phyloP scores from a whole-genome alignment of 805 yeast genomes.

The Metahyphopichia silvanorum region DNA sequence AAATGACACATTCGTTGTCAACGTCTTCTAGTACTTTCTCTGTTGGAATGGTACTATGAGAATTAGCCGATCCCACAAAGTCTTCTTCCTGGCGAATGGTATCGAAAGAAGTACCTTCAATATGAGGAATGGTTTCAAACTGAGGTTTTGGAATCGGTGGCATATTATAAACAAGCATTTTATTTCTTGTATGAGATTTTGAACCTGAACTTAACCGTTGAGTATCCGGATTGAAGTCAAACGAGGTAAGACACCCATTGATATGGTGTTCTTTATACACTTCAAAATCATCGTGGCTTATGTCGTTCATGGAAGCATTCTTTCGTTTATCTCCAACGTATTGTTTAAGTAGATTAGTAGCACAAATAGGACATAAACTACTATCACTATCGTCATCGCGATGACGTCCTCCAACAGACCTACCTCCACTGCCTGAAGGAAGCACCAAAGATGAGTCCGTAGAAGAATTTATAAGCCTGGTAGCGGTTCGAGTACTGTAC shows the following conservation, averaged over 20 bases:
- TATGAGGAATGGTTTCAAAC: constrained; percentile 25
- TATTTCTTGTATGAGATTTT: constrained; percentile 44
- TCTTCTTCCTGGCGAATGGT: constrained; percentile 9
- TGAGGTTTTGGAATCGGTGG: constrained; percentile 45
- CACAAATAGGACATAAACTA: constrained; percentile 41
- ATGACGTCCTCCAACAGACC: constrained; percentile 5
- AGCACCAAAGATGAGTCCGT: constrained; percentile 14
- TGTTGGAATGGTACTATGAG: constrained; percentile 15
- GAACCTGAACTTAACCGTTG: constrained; percentile 32
- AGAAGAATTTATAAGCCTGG: constrained; percentile 17
- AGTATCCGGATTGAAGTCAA: constrained; percentile 58
- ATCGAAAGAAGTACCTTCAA: constrained; percentile 13
- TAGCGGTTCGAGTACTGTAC: constrained; percentile 13
- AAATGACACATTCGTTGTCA: constrained; percentile 84
- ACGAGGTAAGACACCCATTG: constrained; percentile 67
- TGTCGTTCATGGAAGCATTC: constrained; percentile 5
- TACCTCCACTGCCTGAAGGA: constrained; percentile 4
- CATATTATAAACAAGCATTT: constrained; percentile 80
- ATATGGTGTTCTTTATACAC: constrained; percentile 63
- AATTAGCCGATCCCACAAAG: constrained; percentile 18
- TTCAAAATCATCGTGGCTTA: constrained; percentile 22
- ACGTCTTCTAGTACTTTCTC: constrained; percentile 23
- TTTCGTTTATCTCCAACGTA: constrained; percentile 14
- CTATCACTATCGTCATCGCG: constrained; percentile 26
- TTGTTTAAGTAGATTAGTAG: constrained; percentile 22